Conservation (phyloP, 2,329 filamentous ascomycete genomes). For the Exophiala spinifera region DNA sequence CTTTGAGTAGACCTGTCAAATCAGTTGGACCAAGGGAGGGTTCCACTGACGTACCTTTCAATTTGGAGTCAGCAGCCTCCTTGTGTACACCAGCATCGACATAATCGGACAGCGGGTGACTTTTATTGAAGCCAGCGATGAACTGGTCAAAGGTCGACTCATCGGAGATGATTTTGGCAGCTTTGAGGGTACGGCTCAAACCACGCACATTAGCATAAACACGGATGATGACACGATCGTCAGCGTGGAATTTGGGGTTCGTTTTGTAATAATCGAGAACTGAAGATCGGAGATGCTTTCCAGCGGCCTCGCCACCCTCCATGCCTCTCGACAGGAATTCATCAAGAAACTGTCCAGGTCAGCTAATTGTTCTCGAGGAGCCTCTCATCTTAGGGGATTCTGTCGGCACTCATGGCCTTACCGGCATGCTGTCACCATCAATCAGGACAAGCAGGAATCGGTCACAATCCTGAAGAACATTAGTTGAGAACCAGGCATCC, state of each 20-base stretch:
- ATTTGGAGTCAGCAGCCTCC: constrained; percentile 44
- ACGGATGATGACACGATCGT: constrained; percentile 35
- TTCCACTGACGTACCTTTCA: constrained; percentile 36
- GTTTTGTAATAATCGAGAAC: constrained; percentile 18
- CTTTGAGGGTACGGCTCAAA: constrained; percentile 36
- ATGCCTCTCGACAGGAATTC: constrained; percentile 19
- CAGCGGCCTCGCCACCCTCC: constrained; percentile 24
- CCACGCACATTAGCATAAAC: constrained; percentile 42
- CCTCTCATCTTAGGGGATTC: background rate
- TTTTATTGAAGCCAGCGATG: constrained; percentile 44
- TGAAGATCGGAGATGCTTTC: constrained; percentile 21
- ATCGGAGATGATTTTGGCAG: constrained; percentile 29
- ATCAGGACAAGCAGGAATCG: constrained; percentile 24
- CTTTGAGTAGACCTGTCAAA: constrained; percentile 25
- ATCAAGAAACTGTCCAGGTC: constrained; percentile 21
- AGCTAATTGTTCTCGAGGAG: constrained; percentile 1
- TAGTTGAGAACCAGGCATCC: constrained; percentile 1
- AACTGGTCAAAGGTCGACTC: constrained; percentile 35
- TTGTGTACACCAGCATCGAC: constrained; percentile 45
- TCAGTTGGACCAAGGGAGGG: constrained; percentile 11
- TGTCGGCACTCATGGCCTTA: constrained; percentile 19
- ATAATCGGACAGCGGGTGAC: constrained; percentile 38
- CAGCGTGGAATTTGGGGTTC: constrained; percentile 24
- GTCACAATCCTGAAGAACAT: constrained; percentile 21
- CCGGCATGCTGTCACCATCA: constrained; percentile 40